Conservation (phyloP, 768 basidiomycete genomes). For the Sporobolomyces roseus region DNA sequence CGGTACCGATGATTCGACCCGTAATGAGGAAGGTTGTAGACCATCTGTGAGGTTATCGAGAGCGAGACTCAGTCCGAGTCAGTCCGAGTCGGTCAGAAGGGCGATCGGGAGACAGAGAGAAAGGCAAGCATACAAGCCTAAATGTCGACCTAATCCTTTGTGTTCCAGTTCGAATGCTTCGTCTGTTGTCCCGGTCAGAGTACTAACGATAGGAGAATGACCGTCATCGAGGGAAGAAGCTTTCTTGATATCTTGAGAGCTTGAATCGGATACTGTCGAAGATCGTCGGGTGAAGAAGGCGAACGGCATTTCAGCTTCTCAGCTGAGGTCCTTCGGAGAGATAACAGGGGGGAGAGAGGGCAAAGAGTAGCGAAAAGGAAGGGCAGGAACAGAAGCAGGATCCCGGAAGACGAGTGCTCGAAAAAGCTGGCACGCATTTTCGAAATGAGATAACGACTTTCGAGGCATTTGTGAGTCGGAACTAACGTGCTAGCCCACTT, state of each 20-base stretch:
- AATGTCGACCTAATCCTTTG: slow-evolving; percentile 7
- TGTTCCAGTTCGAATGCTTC: neutral
- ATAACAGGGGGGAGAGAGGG: no score
- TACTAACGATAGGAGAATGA: neutral
- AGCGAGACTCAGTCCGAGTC: no score
- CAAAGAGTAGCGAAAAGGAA: no score
- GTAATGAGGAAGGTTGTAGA: slow-evolving; percentile 42
- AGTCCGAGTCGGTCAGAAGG: neutral
- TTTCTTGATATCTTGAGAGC: neutral
- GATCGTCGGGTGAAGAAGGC: slow-evolving; percentile 7
- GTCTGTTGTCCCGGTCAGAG: slow-evolving; percentile 5
- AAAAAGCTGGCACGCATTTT: no score
- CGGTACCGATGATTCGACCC: slow-evolving; percentile 61
- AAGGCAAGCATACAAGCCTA: slow-evolving; percentile 3
- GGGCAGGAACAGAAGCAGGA: no score
- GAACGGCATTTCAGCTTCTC: slow-evolving; percentile 3
- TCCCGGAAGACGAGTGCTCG: no score
- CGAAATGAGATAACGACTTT: no score
- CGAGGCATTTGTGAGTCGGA: no score
- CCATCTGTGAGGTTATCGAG: neutral
- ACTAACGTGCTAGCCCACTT: neutral
- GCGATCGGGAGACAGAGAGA: neutral
- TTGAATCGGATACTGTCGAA: neutral
- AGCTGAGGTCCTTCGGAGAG: no score
- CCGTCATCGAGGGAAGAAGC: neutral